Percentiles rank a stretch among this genome's conserved stretches.
Evolutionary conservation across 257 asterid species (phyloP).

Genomic region (Solanum virginianum): DNA sequence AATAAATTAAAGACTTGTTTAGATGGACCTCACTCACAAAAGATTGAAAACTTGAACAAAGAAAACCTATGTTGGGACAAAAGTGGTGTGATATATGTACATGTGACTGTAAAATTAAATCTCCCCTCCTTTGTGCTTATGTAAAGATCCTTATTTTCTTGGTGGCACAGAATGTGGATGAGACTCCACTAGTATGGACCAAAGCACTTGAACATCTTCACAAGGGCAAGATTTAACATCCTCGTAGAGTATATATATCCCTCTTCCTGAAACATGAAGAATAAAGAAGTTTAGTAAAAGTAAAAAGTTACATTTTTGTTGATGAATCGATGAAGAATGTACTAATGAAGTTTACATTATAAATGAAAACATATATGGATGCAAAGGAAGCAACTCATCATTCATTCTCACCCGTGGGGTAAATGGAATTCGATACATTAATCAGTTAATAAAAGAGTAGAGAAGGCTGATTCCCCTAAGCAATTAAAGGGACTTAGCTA

Average conservation of each 20-base stretch:
- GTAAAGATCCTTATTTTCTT: slow-evolving; percentile 25
- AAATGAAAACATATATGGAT: neutral
- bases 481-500: neutral
- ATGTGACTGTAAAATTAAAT: slow-evolving; percentile 12
- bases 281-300: neutral
- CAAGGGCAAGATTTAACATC: slow-evolving; percentile 91
- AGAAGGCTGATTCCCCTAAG: neutral
- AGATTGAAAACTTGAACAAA: slow-evolving; percentile 11
- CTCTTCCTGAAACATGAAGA: slow-evolving; percentile 43
- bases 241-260: slow-evolving; percentile 84
- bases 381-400: neutral
- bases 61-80: neutral
- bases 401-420: neutral
- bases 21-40: slow-evolving; percentile 16
- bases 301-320: no score
- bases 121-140: slow-evolving; percentile 3
- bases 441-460: neutral
- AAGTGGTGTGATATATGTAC: slow-evolving; percentile 17
- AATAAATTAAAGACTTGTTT: slow-evolving; percentile 22
- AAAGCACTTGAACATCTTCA: slow-evolving; percentile 88
- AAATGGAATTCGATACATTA: neutral
- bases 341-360: no score
- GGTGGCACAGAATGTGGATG: slow-evolving; percentile 55
- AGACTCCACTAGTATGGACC: slow-evolving; percentile 92
- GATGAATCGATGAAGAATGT: no score